Evolutionary conservation across 805 yeast species (phyloP).

Genomic region (Lipomyces orientalis): DNA sequence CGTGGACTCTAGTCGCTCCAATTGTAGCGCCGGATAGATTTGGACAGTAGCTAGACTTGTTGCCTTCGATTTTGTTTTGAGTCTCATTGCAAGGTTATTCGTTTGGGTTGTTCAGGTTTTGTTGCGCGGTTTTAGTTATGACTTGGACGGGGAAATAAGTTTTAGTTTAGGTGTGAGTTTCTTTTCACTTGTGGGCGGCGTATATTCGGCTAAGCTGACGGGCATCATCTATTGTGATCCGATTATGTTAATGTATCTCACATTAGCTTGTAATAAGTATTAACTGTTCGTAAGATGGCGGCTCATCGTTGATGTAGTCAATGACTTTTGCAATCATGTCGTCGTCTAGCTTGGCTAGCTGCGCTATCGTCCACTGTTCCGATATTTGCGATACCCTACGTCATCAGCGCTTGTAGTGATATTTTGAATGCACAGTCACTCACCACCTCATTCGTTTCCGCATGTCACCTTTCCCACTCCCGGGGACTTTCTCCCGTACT

Average conservation of each 20-base stretch:
- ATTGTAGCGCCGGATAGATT: conserved; percentile 89
- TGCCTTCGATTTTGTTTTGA: background rate
- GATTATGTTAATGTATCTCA: background rate
- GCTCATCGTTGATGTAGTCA: conserved; percentile 20
- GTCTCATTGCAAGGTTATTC: too few species aligned
- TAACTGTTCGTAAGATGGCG: conserved; percentile 25
- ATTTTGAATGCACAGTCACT: background rate
- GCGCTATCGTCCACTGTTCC: conserved; percentile 32
- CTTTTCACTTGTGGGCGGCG: background rate
- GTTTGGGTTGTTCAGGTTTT: background rate
- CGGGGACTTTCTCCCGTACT: conserved; percentile 30
- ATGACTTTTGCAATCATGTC: conserved; percentile 17
- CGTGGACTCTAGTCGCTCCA: conserved; percentile 93
- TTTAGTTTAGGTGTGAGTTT: background rate
- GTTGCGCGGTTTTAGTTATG: conserved; percentile 1
- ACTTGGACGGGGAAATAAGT: background rate
- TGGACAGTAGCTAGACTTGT: conserved; percentile 29
- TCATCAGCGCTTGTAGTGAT: background rate
- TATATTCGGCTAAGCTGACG: background rate
- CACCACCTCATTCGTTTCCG: conserved; percentile 35
- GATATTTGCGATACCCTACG: conserved; percentile 30
- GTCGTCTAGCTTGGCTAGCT: conserved; percentile 26
- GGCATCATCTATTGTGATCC: background rate
- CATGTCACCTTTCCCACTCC: conserved; percentile 16
- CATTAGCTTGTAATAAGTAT: background rate